Percentiles rank a stretch among this genome's conserved stretches.
phyloP scores from a whole-genome alignment of 2,329 filamentous ascomycete genomes.

The Paracamarosporium sp. region DNA sequence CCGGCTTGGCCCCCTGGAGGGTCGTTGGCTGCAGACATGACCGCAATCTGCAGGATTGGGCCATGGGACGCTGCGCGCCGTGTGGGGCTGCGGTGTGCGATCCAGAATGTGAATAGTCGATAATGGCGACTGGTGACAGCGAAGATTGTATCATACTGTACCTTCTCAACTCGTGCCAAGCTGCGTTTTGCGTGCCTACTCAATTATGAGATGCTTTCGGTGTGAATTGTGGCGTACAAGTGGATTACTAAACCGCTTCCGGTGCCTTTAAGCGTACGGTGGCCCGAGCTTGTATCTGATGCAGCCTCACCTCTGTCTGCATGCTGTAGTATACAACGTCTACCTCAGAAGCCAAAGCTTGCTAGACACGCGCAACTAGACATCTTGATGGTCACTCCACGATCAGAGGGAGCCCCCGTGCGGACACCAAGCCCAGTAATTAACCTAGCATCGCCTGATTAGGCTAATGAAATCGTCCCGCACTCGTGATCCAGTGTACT shows the following conservation, averaged over 20 bases:
- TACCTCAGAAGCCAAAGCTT: background rate
- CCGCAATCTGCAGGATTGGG: background rate
- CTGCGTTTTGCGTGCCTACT: background rate
- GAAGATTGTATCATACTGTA: conserved; percentile 20
- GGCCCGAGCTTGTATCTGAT: background rate
- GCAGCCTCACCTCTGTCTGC: background rate
- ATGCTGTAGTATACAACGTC: background rate
- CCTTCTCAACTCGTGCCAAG: background rate
- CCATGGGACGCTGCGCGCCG: background rate
- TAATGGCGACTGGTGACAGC: conserved; percentile 1
- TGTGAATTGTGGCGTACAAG: too few relatives aligned
- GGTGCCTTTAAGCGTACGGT: background rate
- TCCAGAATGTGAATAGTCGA: background rate
- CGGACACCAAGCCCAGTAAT: conserved; percentile 27
- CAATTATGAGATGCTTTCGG: too few relatives aligned
- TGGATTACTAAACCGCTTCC: background rate
- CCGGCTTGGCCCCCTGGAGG: background rate
- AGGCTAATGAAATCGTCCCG: conserved; percentile 37
- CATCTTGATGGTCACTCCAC: background rate
- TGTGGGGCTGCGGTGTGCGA: background rate
- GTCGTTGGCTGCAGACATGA: background rate
- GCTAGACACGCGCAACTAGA: background rate
- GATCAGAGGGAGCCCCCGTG: background rate
- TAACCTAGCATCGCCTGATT: conserved; percentile 34
- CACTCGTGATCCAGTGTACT: conserved; percentile 1